Percentiles rank a stretch among this genome's conserved stretches.
Conservation (phyloP, 2,329 filamentous ascomycete genomes). For the Talaromyces sp. region DNA sequence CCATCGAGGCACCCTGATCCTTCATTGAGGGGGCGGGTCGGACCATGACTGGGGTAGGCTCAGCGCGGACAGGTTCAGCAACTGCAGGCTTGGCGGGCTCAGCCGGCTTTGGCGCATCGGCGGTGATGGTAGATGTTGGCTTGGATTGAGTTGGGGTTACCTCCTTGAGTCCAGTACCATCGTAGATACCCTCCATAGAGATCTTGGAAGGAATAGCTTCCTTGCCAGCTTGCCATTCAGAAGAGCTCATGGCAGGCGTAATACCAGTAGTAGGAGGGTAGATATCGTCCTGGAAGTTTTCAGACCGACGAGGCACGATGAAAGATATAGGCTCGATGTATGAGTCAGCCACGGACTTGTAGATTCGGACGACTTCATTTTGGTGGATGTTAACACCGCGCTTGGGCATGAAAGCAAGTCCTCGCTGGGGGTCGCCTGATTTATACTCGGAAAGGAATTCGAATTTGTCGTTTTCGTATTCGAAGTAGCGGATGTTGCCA, state of each 20-base stretch:
- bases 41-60: conserved; percentile 34
- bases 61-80: conserved; percentile 22
- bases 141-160: conserved; percentile 53
- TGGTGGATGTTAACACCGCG: conserved; percentile 95
- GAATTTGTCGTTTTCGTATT: conserved; percentile 98
- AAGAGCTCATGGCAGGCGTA: conserved; percentile 74
- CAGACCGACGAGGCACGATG: conserved; percentile 87
- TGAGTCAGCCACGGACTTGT: conserved; percentile 92
- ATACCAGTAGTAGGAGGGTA: conserved; percentile 80
- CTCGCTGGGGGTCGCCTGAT: conserved; percentile 90
- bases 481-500: conserved; percentile 98
- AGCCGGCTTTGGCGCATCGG: conserved; percentile 51
- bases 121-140: conserved; percentile 34
- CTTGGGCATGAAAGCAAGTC: conserved; percentile 90
- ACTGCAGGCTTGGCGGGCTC: conserved; percentile 40
- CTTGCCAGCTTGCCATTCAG: conserved; percentile 86
- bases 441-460: conserved; percentile 97
- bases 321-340: conserved; percentile 98
- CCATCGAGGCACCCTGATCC: conserved; percentile 84
- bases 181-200: conserved; percentile 87
- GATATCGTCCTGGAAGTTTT: conserved; percentile 96
- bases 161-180: conserved; percentile 77
- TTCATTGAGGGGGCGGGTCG: conserved; percentile 68
- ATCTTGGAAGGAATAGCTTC: conserved; percentile 84
- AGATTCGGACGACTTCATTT: conserved; percentile 92